Base-by-base conservation (phyloP, 352 stramenopile species). In the Phytophthora gonapodyides region DNA sequence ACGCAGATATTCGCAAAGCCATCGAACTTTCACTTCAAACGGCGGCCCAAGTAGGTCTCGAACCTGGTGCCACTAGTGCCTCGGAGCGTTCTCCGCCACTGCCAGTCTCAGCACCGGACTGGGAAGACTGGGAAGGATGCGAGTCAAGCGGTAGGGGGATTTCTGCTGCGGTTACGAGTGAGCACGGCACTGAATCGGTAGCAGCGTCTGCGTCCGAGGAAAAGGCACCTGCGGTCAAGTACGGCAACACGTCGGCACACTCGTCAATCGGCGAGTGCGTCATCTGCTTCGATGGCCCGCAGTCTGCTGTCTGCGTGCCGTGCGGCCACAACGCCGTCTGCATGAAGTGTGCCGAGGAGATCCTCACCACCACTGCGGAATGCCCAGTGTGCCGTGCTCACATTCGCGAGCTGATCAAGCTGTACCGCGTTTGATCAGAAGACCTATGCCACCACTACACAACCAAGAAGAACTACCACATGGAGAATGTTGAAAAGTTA, bases 291-390 rank as follows among this genome's bases (percentile, higher is more conserved):
- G 82, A 93, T 55, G 81, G 76, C 0, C 82, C 82, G 0, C 78
- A 92, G 68, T 75, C 75, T 15, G 82, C 82, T 7, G 84, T 93
- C 0, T 94, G 86, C 46, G 82, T 94, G 12, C 86, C 86, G 0
- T 94, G 86, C 48, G 86, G 86, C 21, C 84, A 95, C 78, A 90
- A 93, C 36, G 84, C 86, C 11, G 61, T 92, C 12, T 95, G 86
- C 54, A 93, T 94, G 84, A 63, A 57, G 19, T 95, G 84, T 51
- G 84, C 81, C 1, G 76, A 88, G 48, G 76, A 89, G 48, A 82
- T 95, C 38, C 61, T 93, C 5, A 60, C 73, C 7, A 76, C 71
- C 5, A 76, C 75, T 12, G 72, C 75, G 16, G 75, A 89, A 55
- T 94, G 86, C 15, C 86, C 86, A 17, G 79, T 93, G 47, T 95